Evolutionary conservation across 1,284 basidiomycete genomes (phyloP).

Genomic region (Pyrrhoderma lamaoense): DNA sequence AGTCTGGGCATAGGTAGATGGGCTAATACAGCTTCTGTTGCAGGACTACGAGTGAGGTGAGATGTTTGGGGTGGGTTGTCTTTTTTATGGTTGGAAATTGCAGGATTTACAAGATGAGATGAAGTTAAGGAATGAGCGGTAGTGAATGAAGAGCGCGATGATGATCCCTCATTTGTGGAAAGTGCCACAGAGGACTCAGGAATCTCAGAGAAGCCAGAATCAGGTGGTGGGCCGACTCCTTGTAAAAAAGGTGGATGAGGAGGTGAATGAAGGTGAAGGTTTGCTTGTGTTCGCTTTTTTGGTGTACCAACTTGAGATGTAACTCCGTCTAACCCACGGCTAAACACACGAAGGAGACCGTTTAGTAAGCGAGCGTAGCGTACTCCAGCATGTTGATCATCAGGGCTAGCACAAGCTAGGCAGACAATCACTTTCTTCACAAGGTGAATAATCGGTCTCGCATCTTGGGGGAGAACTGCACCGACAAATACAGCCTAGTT

Average conservation of each 20-base stretch:
- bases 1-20: slow-evolving; percentile 15
- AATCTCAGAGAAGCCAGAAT: neutral
- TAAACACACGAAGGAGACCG: slow-evolving; percentile 22
- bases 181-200: neutral
- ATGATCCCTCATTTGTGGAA: neutral
- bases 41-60: slow-evolving; percentile 9
- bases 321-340: slow-evolving; percentile 20
- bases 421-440: slow-evolving; percentile 22
- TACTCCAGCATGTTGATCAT: slow-evolving; percentile 22
- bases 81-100: neutral
- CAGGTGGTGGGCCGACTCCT: too few species aligned
- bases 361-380: slow-evolving; percentile 24
- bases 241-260: neutral
- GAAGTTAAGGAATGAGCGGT: neutral
- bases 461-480: slow-evolving; percentile 21
- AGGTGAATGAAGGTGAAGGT: neutral
- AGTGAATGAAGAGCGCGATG: neutral
- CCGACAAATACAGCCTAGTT: slow-evolving; percentile 23
- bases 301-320: slow-evolving; percentile 15
- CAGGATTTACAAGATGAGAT: neutral
- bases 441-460: slow-evolving; percentile 20
- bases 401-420: slow-evolving; percentile 19
- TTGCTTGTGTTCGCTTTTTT: slow-evolving; percentile 6
- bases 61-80: neutral
- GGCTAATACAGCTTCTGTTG: slow-evolving; percentile 10